Percentiles rank a stretch among this genome's conserved stretches.
Evolutionary conservation across 129 eudicot species (phyloP).

Genomic region (Saposhnikovia divaricata): DNA sequence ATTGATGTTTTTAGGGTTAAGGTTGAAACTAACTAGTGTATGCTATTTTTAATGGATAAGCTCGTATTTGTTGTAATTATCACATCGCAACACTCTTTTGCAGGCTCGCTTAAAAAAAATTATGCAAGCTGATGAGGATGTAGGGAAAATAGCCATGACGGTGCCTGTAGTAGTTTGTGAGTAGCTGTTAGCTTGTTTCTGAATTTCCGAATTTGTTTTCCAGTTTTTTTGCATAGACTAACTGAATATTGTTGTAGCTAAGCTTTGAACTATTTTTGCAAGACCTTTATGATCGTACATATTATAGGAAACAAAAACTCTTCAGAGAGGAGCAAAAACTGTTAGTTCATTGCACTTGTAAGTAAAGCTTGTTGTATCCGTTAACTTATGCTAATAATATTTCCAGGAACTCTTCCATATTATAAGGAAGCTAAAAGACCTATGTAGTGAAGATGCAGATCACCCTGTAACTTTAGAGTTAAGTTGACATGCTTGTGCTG

Average conservation of each 20-base stretch:
- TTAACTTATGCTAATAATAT: neutral
- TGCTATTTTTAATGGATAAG: neutral
- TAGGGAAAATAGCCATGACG: slow-evolving; percentile 86
- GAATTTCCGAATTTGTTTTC: neutral
- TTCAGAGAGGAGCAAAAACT: slow-evolving; percentile 81
- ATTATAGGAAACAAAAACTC: slow-evolving; percentile 43
- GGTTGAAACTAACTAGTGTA: no score
- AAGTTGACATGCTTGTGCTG: slow-evolving; percentile 7
- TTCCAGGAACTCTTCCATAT: neutral
- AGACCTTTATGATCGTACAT: slow-evolving; percentile 86
- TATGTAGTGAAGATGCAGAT: neutral
- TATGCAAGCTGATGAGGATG: slow-evolving; percentile 93
- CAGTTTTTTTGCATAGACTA: neutral
- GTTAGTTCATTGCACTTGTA: slow-evolving; percentile 81
- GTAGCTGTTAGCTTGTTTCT: slow-evolving; percentile 18
- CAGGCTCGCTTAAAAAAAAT: slow-evolving; percentile 83
- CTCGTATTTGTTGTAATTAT: slow-evolving; percentile 7
- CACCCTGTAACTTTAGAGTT: slow-evolving; percentile 4
- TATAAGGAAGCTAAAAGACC: neutral
- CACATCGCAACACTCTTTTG: neutral
- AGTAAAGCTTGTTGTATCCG: slow-evolving; percentile 22
- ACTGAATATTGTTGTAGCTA: slow-evolving; percentile 43
- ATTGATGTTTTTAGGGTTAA: no score
- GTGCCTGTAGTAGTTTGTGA: slow-evolving; percentile 88
- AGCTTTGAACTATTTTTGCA: slow-evolving; percentile 79